phyloP scores from a whole-genome alignment of 2,329 filamentous ascomycete genomes.

The Xylariaceae sp. region DNA sequence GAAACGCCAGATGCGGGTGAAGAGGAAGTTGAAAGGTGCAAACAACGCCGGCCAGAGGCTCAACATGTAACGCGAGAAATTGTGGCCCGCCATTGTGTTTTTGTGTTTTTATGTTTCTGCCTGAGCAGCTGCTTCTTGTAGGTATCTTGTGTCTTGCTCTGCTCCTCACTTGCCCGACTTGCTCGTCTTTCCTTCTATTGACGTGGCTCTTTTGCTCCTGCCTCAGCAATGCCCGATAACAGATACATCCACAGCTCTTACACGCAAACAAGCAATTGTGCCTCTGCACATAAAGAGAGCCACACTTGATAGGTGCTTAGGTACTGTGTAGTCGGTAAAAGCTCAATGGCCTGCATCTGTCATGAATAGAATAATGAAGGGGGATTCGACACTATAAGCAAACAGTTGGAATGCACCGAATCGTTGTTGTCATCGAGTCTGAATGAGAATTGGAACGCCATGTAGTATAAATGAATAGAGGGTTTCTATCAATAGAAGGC shows the following conservation, averaged over 20 bases:
- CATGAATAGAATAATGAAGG: neutral
- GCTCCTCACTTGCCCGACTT: no score
- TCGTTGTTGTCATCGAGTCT: neutral
- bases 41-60: conserved; percentile 45
- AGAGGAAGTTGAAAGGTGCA: conserved; percentile 43
- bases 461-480: no score
- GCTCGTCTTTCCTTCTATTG: neutral
- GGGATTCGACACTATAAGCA: neutral
- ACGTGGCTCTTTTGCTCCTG: neutral
- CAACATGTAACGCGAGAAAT: conserved; percentile 44
- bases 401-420: conserved; percentile 3
- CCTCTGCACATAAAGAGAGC: neutral
- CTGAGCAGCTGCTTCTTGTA: conserved; percentile 27
- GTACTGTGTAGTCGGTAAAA: no score
- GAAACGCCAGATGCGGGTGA: conserved; percentile 40
- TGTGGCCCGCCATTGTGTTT: conserved; percentile 44
- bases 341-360: neutral
- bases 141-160: conserved; percentile 24
- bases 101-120: conserved; percentile 24
- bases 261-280: conserved; percentile 1
- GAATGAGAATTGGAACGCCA: conserved; percentile 1
- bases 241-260: conserved; percentile 5
- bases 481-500: no score
- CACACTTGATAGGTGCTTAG: neutral
- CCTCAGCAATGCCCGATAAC: conserved; percentile 7